Conservation (phyloP, 169 alveolate genomes). For the Toxoplasma gondii region DNA sequence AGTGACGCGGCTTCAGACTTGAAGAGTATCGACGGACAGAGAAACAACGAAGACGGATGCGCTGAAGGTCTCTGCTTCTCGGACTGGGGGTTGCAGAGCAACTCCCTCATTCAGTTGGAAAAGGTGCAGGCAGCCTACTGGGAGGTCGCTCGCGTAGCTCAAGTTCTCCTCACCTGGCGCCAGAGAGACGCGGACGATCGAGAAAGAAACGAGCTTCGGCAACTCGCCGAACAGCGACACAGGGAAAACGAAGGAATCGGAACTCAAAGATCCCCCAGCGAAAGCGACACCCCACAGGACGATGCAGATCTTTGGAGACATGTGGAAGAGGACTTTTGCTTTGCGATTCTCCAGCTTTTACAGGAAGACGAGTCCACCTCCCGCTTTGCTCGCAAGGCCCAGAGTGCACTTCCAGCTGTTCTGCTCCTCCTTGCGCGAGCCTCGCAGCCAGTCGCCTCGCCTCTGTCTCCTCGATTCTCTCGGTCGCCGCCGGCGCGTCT, state of each 20-base stretch:
- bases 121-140: neutral
- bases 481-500: neutral
- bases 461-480: neutral
- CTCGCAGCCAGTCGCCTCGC: neutral
- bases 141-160: slow-evolving; percentile 5
- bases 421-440: neutral
- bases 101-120: neutral
- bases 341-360: neutral
- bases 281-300: neutral
- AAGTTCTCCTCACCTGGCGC: neutral
- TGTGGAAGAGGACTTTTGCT: slow-evolving; percentile 5
- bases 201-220: neutral
- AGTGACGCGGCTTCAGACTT: too few relatives aligned
- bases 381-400: neutral
- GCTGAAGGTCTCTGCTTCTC: too few relatives aligned
- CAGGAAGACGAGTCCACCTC: neutral
- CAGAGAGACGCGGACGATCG: neutral
- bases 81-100: too few relatives aligned
- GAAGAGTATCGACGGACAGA: too few relatives aligned
- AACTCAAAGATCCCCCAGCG: too few relatives aligned
- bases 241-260: too few relatives aligned
- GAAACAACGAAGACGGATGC: too few relatives aligned
- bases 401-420: neutral
- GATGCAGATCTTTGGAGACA: neutral
- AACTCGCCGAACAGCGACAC: neutral